Conservation (phyloP, 768 basidiomycete species). For the Naganishia vishniacii region DNA sequence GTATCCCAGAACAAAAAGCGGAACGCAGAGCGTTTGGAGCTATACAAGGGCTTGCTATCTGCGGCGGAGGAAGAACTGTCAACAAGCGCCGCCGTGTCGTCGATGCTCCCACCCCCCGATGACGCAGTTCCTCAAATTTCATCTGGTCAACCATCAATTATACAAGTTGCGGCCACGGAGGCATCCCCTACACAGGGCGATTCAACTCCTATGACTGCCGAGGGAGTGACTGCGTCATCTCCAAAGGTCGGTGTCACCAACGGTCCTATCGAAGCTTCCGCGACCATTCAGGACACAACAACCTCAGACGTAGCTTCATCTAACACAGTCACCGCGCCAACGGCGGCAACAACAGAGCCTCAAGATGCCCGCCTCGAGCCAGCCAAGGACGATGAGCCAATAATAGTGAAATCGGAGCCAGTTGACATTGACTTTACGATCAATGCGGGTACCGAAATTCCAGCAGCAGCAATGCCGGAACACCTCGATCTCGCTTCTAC, state of each 20-base stretch:
- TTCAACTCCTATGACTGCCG: background rate
- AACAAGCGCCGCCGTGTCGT: background rate
- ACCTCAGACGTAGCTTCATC: background rate
- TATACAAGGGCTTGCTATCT: background rate
- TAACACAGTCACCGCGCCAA: background rate
- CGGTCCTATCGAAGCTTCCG: background rate
- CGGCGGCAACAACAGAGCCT: background rate
- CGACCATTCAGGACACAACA: too few relatives aligned
- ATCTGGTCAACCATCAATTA: background rate
- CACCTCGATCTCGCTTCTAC: background rate
- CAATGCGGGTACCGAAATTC: background rate
- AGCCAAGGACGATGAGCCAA: background rate
- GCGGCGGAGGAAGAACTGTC: background rate
- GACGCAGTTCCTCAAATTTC: background rate
- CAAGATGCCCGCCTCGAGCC: background rate
- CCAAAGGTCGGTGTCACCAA: background rate
- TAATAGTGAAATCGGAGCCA: slow-evolving; percentile 11
- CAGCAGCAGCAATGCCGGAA: background rate
- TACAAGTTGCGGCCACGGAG: background rate
- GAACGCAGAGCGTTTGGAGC: background rate
- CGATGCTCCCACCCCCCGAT: background rate
- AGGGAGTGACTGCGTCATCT: background rate
- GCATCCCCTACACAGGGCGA: background rate
- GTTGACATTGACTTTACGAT: background rate
- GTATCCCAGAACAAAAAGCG: background rate